Conservation (phyloP, 2,329 filamentous ascomycete genomes). For the Pestalotiopsis sp. region DNA sequence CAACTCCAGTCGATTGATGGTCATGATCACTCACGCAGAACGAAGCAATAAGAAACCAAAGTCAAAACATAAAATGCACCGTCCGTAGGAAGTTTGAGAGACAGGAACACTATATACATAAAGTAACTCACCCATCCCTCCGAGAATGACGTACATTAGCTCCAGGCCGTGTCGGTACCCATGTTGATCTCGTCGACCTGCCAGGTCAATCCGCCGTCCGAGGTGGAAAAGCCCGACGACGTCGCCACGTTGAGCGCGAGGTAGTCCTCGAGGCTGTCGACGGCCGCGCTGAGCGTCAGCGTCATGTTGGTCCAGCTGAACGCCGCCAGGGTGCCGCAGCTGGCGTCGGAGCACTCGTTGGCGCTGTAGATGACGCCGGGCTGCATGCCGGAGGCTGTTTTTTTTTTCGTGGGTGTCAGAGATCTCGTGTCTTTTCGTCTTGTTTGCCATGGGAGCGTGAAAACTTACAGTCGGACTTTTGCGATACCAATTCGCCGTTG, state of each 20-base stretch:
- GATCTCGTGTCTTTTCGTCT: no score
- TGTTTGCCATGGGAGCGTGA: not conserved
- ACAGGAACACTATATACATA: no score
- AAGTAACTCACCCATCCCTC: no score
- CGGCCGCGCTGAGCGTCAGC: slow-evolving; percentile 15
- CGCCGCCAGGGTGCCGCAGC: slow-evolving; percentile 16
- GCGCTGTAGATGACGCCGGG: slow-evolving; percentile 17
- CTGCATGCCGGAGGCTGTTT: slow-evolving; percentile 15
- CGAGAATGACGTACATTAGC: not conserved
- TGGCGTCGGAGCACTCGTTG: slow-evolving; percentile 10
- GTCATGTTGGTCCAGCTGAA: slow-evolving; percentile 16
- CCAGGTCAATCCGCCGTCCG: slow-evolving; percentile 18
- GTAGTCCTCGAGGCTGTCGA: slow-evolving; percentile 5
- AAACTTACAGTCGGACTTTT: slow-evolving; percentile 14
- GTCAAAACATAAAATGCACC: no score
- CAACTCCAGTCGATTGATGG: no score
- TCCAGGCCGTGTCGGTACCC: not conserved
- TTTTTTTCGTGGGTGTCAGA: no score
- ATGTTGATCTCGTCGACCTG: slow-evolving; percentile 2
- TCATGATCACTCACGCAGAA: no score
- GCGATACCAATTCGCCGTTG: slow-evolving; percentile 17
- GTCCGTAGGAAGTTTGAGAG: no score
- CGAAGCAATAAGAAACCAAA: no score
- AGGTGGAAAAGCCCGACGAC: slow-evolving; percentile 11
- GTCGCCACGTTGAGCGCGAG: slow-evolving; percentile 13